Base-by-base conservation (phyloP, 495 filamentous ascomycete species). In the Apodospora peruviana region DNA sequence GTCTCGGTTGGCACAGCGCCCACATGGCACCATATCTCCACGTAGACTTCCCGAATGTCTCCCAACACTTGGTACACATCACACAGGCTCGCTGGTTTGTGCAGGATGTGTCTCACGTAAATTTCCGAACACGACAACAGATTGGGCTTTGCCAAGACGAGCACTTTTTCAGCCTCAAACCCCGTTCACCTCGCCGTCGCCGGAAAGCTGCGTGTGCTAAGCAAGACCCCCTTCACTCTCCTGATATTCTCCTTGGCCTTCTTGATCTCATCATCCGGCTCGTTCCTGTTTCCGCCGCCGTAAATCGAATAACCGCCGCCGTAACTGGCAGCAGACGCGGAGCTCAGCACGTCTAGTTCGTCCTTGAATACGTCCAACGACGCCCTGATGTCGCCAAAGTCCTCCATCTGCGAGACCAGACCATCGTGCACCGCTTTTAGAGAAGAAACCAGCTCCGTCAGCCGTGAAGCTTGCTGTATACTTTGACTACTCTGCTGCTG, bases 221-320 rank as follows among this genome's bases (percentile, higher is more conserved):
- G 58, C 64, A 98, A 70, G 40, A 91, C 85, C 16, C 93, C 91
- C 74, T 98, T 98, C n/a, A 97, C 82, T 53, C 88, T 80, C 43
- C 90, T 73, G 51, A 98, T 95, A 61, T 94, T 88, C 19, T 83
- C 78, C 68, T 86, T 91, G 14, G 94, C 79, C 60, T 74, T 80
- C 22, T 80, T 77, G 50, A 95, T 84, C 53, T 84, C 86, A 62
- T 96, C 91, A 32, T 90, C 77, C 3, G 67, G 64, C 59, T 83
- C 79, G 44, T 53, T 68, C 70, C 68, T 79, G 72, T 23, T 64
- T 53, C 44, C 59, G 58, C 24, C 40, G 14, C 62, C 72, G 40
- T 67, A 70, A 45, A 72, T 54, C 58, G 67, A 50, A 40, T 67
- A 60, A 48, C 67, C 56, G n/a, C 61, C 59, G 14, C 55, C 45